A percentile compares a stretch with the other conserved stretches of the same genome.
These are phyloP conservation scores for Stagonosporopsis rhizophila DNA, from an alignment of 2,329 filamentous ascomycete genomes.

Conservation along the genomic window DNA sequence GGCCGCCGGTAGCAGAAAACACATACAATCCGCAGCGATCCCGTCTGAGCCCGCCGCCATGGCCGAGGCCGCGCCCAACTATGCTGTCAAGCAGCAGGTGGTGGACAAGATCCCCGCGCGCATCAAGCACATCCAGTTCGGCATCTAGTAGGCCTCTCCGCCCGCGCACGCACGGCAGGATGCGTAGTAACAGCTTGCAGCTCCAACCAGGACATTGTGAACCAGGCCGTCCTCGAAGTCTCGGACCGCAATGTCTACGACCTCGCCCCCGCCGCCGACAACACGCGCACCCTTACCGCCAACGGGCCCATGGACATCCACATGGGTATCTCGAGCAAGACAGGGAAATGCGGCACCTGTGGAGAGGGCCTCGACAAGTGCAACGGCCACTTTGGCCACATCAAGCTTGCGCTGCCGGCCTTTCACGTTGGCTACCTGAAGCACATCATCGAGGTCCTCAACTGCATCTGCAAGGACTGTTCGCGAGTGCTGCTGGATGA, in stretches of 20 bases:
- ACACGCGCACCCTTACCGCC: conserved; percentile 71
- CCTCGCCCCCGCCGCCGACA: conserved; percentile 68
- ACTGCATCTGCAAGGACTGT: conserved; percentile 95
- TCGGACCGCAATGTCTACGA: conserved; percentile 96
- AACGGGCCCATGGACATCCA: conserved; percentile 89
- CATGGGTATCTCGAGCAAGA: conserved; percentile 89
- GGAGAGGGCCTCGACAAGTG: conserved; percentile 81
- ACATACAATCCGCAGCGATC: not conserved
- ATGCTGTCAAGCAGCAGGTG: conserved; percentile 80
- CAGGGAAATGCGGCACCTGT: conserved; percentile 80
- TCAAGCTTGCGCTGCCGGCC: conserved; percentile 86
- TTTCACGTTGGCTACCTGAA: conserved; percentile 98
- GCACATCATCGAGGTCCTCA: conserved; percentile 88
- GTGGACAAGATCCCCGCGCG: conserved; percentile 87
- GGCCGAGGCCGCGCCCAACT: conserved; percentile 32
- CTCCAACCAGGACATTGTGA: conserved; percentile 92
- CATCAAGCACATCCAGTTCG: conserved; percentile 93
- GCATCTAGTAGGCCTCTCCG: conserved; percentile 70
- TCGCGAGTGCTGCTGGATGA: conserved; percentile 84
- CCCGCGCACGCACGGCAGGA: not conserved
- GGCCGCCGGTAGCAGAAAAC: conserved; percentile 26
- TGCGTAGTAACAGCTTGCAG: conserved; percentile 53
- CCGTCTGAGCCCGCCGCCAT: conserved; percentile 20
- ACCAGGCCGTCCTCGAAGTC: conserved; percentile 92
- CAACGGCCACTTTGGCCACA: conserved; percentile 94